phyloP scores from a whole-genome alignment of 169 alveolate genomes.

The Cryptosporidium andersoni region DNA sequence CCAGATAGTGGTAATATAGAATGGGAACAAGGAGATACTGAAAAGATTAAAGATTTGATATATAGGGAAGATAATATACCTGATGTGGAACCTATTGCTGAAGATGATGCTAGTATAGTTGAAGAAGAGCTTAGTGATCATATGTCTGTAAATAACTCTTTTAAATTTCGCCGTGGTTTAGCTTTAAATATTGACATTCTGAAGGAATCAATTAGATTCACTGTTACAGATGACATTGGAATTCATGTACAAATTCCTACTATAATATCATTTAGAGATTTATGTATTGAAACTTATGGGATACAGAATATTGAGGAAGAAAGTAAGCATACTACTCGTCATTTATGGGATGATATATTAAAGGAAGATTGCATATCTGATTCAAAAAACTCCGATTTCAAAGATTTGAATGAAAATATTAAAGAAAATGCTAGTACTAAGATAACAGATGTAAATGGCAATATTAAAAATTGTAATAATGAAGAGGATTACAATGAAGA shows the following conservation, averaged over 20 bases:
- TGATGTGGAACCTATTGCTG: neutral
- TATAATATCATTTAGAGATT: constrained; percentile 43
- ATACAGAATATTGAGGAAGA: constrained; percentile 40
- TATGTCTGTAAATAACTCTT: constrained; percentile 38
- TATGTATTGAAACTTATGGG: constrained; percentile 48
- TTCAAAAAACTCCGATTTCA: neutral
- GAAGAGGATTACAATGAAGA: constrained; percentile 43
- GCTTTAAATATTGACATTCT: constrained; percentile 30
- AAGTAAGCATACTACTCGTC: neutral
- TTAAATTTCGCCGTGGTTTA: constrained; percentile 49
- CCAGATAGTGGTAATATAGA: neutral
- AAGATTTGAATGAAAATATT: neutral
- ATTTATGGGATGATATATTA: constrained; percentile 41
- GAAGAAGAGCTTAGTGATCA: constrained; percentile 23
- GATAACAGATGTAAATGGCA: neutral
- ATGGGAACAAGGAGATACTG: neutral
- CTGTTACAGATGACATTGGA: constrained; percentile 21
- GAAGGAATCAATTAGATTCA: constrained; percentile 53
- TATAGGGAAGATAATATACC: no score
- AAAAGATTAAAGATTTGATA: neutral
- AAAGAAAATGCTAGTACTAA: no score
- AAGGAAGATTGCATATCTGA: constrained; percentile 4
- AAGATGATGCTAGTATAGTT: constrained; percentile 57
- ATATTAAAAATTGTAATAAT: constrained; percentile 6
- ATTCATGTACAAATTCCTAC: constrained; percentile 57